Percentiles rank a stretch among this genome's conserved stretches.
Evolutionary conservation across 495 filamentous ascomycete species (phyloP).

Genomic region (Penicillium cataractarum): DNA sequence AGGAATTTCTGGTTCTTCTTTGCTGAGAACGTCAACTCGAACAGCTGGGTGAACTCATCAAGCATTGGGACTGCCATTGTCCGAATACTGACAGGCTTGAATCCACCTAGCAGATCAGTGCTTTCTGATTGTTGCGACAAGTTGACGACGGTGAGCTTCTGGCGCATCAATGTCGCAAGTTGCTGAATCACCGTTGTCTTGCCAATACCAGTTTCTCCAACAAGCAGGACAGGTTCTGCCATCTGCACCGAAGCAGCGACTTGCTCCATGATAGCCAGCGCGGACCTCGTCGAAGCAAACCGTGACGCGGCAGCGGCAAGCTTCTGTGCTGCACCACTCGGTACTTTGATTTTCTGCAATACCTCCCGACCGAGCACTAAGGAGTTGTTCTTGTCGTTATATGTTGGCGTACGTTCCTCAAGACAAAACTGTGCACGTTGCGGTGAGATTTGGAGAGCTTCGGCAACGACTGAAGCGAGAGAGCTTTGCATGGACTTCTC

Average conservation of each 20-base stretch:
- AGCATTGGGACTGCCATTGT: constrained; percentile 87
- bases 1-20: constrained; percentile 87
- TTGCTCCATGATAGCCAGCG: constrained; percentile 68
- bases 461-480: constrained; percentile 72
- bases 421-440: constrained; percentile 75
- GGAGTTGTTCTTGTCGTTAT: constrained; percentile 57
- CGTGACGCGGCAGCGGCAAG: constrained; percentile 40
- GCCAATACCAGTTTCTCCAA: constrained; percentile 97
- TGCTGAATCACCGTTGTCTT: constrained; percentile 97
- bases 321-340: constrained; percentile 38
- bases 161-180: constrained; percentile 76
- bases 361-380: constrained; percentile 71
- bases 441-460: constrained; percentile 81
- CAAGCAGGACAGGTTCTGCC: constrained; percentile 85
- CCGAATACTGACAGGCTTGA: constrained; percentile 90
- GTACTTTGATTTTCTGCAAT: constrained; percentile 48
- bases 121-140: constrained; percentile 97
- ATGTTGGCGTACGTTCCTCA: constrained; percentile 65
- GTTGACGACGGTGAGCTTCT: constrained; percentile 87
- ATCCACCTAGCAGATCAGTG: constrained; percentile 89
- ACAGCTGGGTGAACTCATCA: constrained; percentile 90
- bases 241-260: constrained; percentile 80
- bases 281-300: constrained; percentile 51
- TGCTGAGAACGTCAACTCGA: constrained; percentile 79
- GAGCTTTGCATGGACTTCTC: constrained; percentile 60